Conservation (phyloP, 345 rosid species). For the Fremontodendron californicum region DNA sequence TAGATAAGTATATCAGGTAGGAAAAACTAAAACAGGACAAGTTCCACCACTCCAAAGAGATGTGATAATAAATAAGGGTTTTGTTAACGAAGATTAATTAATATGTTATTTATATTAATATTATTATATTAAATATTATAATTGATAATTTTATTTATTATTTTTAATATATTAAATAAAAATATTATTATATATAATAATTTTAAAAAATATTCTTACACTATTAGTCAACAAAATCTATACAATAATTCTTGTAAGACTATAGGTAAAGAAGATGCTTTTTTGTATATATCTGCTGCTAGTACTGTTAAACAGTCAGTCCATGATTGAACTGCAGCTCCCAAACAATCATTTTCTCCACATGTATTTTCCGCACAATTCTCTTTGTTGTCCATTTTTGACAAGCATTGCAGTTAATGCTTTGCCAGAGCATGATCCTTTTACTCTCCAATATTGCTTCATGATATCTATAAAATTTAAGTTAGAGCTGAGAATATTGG, state of each 20-base stretch:
- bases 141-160: too few relatives aligned
- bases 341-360: not conserved
- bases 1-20: not conserved
- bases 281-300: not conserved
- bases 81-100: too few relatives aligned
- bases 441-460: not conserved
- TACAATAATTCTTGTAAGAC: not conserved
- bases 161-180: too few relatives aligned
- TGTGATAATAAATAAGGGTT: not conserved
- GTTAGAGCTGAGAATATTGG: too few relatives aligned
- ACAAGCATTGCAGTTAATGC: slow-evolving; percentile 1
- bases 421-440: not conserved
- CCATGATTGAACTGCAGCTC: not conserved
- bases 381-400: slow-evolving; percentile 5
- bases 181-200: too few relatives aligned
- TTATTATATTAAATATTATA: too few relatives aligned
- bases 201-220: too few relatives aligned
- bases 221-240: too few relatives aligned
- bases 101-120: too few relatives aligned
- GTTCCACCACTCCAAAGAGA: not conserved
- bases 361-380: slow-evolving; percentile 9
- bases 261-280: not conserved
- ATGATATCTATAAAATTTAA: not conserved
- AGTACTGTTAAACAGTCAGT: not conserved
- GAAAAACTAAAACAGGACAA: not conserved